phyloP scores from a whole-genome alignment of 106 monocot genomes.

The Acanthochlamys bracteata region DNA sequence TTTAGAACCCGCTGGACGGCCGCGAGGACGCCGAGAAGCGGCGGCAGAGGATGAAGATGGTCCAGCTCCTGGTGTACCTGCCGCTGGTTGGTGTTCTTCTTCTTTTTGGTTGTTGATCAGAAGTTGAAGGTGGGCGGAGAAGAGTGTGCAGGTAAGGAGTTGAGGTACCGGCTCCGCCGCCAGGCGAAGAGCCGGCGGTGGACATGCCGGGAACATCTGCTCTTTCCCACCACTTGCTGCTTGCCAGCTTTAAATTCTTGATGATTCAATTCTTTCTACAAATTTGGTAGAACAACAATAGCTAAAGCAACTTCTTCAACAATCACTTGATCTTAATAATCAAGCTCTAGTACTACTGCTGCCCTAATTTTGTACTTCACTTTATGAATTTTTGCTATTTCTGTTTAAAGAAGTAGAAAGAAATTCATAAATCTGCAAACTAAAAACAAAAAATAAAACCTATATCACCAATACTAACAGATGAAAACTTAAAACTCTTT shows the following conservation, averaged over 20 bases:
- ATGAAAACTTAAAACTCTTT: too few relatives aligned
- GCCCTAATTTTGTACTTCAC: too few relatives aligned
- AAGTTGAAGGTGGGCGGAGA: constrained; percentile 19
- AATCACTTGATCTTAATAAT: neutral
- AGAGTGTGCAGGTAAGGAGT: constrained; percentile 37
- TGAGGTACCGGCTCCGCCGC: constrained; percentile 2
- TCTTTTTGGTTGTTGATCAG: constrained; percentile 14
- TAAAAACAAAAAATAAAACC: too few relatives aligned
- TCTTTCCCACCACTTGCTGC: constrained; percentile 63
- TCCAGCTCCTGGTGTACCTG: neutral
- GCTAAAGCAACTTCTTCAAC: neutral
- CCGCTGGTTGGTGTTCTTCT: constrained; percentile 1
- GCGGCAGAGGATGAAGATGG: constrained; percentile 25
- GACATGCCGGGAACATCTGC: constrained; percentile 33
- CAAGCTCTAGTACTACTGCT: neutral
- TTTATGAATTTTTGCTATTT: neutral
- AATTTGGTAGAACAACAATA: neutral
- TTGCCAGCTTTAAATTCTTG: constrained; percentile 25
- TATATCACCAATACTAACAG: too few relatives aligned
- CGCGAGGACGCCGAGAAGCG: constrained; percentile 30
- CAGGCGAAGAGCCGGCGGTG: constrained; percentile 14
- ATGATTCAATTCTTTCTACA: neutral
- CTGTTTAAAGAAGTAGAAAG: too few relatives aligned
- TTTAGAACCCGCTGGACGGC: constrained; percentile 42
- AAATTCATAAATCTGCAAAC: too few relatives aligned